Conservation (phyloP, 2,329 filamentous ascomycete species). For the Keithomyces neogunnii region DNA sequence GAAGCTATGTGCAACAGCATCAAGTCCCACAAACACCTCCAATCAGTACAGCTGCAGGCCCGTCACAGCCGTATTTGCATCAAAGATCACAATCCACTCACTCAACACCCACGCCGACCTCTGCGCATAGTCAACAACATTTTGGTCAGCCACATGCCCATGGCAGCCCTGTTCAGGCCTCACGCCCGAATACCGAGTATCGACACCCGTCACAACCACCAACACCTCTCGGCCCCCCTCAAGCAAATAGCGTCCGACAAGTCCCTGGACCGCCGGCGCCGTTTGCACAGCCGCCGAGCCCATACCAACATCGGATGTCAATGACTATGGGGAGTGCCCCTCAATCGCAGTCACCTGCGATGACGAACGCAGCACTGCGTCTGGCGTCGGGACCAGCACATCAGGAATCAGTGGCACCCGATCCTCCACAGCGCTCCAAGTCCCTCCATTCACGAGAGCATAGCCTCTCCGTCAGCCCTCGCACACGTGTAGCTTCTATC, state of each 20-base stretch:
- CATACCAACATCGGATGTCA: conserved; percentile 46
- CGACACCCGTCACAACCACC: conserved; percentile 46
- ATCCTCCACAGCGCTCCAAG: conserved; percentile 39
- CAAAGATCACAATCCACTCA: conserved; percentile 50
- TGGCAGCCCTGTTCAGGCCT: conserved; percentile 41
- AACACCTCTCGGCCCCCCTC: conserved; percentile 43
- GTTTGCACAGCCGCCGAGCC: conserved; percentile 46
- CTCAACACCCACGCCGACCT: conserved; percentile 53
- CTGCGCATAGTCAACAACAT: conserved; percentile 49
- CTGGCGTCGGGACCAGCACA: conserved; percentile 29
- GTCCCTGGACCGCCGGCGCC: conserved; percentile 33
- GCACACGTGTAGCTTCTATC: conserved; percentile 54
- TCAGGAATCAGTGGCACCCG: conserved; percentile 34
- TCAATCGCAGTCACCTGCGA: conserved; percentile 23
- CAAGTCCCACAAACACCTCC: conserved; percentile 41
- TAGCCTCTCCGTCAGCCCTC: conserved; percentile 70
- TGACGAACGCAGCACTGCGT: conserved; percentile 13
- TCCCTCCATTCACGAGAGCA: conserved; percentile 57
- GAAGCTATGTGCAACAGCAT: conserved; percentile 31
- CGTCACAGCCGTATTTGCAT: conserved; percentile 29
- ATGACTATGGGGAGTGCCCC: conserved; percentile 17
- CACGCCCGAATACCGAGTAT: conserved; percentile 33
- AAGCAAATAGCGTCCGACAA: conserved; percentile 24
- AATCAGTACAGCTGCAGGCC: conserved; percentile 32
- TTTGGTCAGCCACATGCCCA: conserved; percentile 42